Percentiles rank a stretch among this genome's conserved stretches.
Conservation (phyloP, 2,329 filamentous ascomycete genomes). For the Aspergillus transmontanensis region DNA sequence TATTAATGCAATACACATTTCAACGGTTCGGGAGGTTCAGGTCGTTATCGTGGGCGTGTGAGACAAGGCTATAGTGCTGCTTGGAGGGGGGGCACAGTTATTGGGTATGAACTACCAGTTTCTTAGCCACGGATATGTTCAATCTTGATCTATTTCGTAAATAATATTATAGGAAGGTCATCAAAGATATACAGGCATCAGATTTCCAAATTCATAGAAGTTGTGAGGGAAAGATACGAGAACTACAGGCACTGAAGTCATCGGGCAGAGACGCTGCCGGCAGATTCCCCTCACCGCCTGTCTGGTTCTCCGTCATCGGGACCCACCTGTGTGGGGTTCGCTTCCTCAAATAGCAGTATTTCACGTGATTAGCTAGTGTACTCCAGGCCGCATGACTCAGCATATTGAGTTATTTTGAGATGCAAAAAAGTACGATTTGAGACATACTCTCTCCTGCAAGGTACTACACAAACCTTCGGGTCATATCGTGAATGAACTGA, state of each 20-base stretch:
- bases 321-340: background rate
- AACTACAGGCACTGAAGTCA: background rate
- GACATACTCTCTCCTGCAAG: background rate
- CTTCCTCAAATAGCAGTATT: background rate
- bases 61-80: background rate
- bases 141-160: background rate
- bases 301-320: background rate
- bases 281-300: conserved; percentile 5
- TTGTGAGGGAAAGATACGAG: background rate
- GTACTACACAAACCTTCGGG: background rate
- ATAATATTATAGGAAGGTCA: background rate
- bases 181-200: background rate
- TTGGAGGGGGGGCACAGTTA: background rate
- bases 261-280: conserved; percentile 8
- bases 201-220: background rate
- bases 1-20: conserved; percentile 73
- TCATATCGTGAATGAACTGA: background rate
- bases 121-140: background rate
- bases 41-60: background rate
- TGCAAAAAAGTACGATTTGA: background rate
- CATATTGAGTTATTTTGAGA: background rate
- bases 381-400: background rate
- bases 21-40: background rate
- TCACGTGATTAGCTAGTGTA: background rate
- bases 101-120: background rate